Evolutionary conservation across 345 rosid species (phyloP), one percentile per base, ranked within the genome.

Genomic region (Murraya paniculata): DNA sequence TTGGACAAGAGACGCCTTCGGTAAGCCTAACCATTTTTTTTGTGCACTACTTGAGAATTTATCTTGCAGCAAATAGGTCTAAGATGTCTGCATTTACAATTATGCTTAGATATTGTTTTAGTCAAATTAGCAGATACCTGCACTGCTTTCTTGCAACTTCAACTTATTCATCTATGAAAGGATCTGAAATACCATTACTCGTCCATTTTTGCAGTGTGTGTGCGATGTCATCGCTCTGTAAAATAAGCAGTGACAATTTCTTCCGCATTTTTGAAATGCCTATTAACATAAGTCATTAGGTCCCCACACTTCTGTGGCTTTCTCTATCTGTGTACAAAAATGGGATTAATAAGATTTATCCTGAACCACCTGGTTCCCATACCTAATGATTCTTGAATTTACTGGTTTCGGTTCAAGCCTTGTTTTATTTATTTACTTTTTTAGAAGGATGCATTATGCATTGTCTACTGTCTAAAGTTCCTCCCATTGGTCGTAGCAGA

Each of bases 1-100:
- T 90, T 82, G 98, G 89, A 79, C 91, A 81, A 75, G 97, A 87
- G 87, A 96, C 97, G 30, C 94, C 93, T 55, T 86, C 81, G 91
- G 99, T 96, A 87, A 59, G 81, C 67, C 58, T 66, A 78, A 61
- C 21, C 28, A 71, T 36, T 65, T 81, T 81, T 35, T 56, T 19
- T 58, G 1, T 38, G 25, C 21, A 35, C 10, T n/a, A 38, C 53
- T 48, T 55, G 36, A 53, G 67, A 75, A 64, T 48, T 19, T 66
- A 39, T 27, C 13, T 56, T 30, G 21, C 55, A 56, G 41, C 13
- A 18, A 16, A 18, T 19, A 33, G n/a, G n/a, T 28, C 60, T 62
- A 21, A 45, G 61, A 30, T 21, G 25, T 65, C 25, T 38, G 58
- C 24, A 14, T 36, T 55, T 24, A 57, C 56, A 33, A 48, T 48